Evolutionary conservation across 2,329 filamentous ascomycete genomes (phyloP), one percentile per base, ranked within the genome.

Genomic region (Colletotrichum falcatum): DNA sequence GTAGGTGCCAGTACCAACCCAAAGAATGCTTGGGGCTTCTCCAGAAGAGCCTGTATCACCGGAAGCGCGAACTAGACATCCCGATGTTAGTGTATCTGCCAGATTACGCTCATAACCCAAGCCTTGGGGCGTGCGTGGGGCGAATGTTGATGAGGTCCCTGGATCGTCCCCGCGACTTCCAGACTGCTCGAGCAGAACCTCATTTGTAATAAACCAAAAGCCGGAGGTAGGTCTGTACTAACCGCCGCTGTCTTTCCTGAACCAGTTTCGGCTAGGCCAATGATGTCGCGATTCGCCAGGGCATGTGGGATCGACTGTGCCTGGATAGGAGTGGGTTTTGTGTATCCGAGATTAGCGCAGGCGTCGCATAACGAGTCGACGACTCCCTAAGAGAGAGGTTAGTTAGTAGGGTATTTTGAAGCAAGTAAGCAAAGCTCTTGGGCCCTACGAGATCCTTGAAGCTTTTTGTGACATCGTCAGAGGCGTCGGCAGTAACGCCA

Each of bases 251-350:
- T 98, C 84, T 98, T 99, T 82, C 96, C 96, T 78, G 91, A 94
- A 75, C 96, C 96, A 0, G 96, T 99, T 82, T 99, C 95, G 39
- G 96, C 96, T 61, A 98, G 87, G 51, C 95, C 96, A 75, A 99
- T 97, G 42, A 98, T 86, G 80, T 98, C 96, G 76, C 94, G 89
- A 62, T 92, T 91, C 77, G 92, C 82, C 5, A 98, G 86, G 44
- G 95, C 95, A 61, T 87, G 79, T 5, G 95, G 95, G 75, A 98
- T 97, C 0, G 94, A 88, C 79, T 97, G 89, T 61, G 87, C 87
- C 80, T 98, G 96, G 74, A 99, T 98, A 0, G 95, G 92, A 1
- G 95, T 99, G 0, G 96, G 94, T 35, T 87, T 82, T 76, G 92
- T 97, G 86, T 94, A 99, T 73, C 92, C 92, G 63, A 98, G 87